Base-by-base conservation (phyloP, 176 grass and related monocot genomes). In the Carex scoparia region DNA sequence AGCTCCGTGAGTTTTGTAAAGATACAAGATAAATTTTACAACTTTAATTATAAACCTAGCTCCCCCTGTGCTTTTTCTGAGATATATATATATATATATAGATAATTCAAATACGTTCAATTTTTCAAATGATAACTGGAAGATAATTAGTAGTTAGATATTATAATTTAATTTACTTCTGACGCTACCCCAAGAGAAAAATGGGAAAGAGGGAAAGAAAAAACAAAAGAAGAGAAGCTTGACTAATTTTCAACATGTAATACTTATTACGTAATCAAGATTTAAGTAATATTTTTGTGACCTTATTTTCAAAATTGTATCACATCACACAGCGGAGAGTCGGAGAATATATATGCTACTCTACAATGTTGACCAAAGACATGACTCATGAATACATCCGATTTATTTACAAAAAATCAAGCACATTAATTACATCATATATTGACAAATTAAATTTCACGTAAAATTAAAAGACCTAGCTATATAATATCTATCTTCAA, bases 221-320 rank as follows among this genome's bases (percentile, higher is more conserved):
- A 75, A 5, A 4, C n/a, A 12, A 75, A 75, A 27, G 4, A 51
- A 75, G n/a, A 53, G 1, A 49, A 75, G 71, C 23, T 23, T 23
- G 23, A 77, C 49, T 35, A 18, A 56, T 78, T 31, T 78, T 57
- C 48, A 78, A 78, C 51, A 23, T 23, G 23, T 23, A 23, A 23
- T 23, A 57, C 49, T 56, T 33, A 27, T 57, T 57, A 4, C 48
- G 74, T 75, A 75, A 28, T 56, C 13, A 77, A 31, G 27, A 16
- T 8, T 15, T 55, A 75, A 69, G 0, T 32, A 77, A 30, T 30
- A 71, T 54, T 55, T 51, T 44, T 76, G 23, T 77, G 73, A 77
- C 74, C 49, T 32, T 56, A 33, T 78, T 57, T 78, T 78, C 74
- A 78, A 78, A 78, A 13, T 56, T 78, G 23, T 56, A 54, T 57